phyloP scores from a whole-genome alignment of 768 basidiomycete genomes.

The Exsudoporus frostii region DNA sequence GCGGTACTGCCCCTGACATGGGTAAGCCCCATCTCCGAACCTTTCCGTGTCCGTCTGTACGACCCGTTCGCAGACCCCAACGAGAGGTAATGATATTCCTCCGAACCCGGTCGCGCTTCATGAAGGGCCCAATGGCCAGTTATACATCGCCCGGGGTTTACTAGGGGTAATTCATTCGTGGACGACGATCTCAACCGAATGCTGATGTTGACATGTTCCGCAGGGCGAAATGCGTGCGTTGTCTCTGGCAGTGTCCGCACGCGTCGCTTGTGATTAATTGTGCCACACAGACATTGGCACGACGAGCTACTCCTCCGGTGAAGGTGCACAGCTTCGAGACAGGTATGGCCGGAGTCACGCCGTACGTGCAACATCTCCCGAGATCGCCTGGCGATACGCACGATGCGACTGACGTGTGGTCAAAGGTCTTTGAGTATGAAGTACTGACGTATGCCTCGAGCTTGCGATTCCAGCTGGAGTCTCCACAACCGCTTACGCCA shows the following conservation, averaged over 20 bases:
- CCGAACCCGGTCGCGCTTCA: slow-evolving; percentile 15
- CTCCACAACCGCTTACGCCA: neutral
- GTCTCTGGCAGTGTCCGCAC: neutral
- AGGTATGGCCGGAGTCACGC: slow-evolving; percentile 2
- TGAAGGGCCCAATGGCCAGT: slow-evolving; percentile 2
- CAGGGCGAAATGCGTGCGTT: slow-evolving; percentile 23
- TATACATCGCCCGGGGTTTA: slow-evolving; percentile 20
- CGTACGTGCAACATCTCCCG: slow-evolving; percentile 5
- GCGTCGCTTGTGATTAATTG: neutral
- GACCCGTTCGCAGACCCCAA: slow-evolving; percentile 5
- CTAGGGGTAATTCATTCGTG: slow-evolving; percentile 7
- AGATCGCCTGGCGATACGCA: neutral
- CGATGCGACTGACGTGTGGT: neutral
- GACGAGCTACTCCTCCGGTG: slow-evolving; percentile 2
- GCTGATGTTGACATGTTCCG: neutral
- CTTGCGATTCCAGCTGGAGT: slow-evolving; percentile 14
- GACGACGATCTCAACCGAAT: neutral
- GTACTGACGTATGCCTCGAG: slow-evolving; percentile 19
- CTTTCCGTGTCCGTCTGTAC: neutral
- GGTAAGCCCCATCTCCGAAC: slow-evolving; percentile 5
- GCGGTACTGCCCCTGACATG: slow-evolving; percentile 11
- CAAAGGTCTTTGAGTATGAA: slow-evolving; percentile 21
- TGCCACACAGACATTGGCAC: slow-evolving; percentile 15
- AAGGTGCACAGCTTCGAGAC: slow-evolving; percentile 17
- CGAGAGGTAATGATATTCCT: slow-evolving; percentile 20